phyloP scores from a whole-genome alignment of 1,284 basidiomycete species.

The Cyathus pygmaeus region DNA sequence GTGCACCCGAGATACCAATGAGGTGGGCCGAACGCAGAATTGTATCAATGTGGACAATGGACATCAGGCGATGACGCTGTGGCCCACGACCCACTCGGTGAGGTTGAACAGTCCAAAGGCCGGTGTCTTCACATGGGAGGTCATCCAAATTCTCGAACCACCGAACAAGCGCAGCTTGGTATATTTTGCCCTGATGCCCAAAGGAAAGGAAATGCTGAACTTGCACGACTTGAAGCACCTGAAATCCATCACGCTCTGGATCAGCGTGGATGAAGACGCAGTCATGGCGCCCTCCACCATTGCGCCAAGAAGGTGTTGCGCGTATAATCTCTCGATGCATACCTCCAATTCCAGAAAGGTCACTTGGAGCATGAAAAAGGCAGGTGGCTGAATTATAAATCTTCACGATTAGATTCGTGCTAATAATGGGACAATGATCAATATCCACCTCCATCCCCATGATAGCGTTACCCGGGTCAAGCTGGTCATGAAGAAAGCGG shows the following conservation, averaged over 20 bases:
- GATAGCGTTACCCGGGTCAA: conserved; percentile 10
- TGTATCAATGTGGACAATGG: conserved; percentile 8
- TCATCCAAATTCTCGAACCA: conserved; percentile 6
- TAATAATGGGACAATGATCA: not conserved
- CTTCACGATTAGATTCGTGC: conserved; percentile 9
- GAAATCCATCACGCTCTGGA: conserved; percentile 8
- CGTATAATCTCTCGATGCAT: conserved; percentile 33
- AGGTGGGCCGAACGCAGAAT: conserved; percentile 8
- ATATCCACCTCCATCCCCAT: not conserved
- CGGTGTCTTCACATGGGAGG: conserved; percentile 6
- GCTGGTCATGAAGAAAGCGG: conserved; percentile 32
- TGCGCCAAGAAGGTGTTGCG: conserved; percentile 18
- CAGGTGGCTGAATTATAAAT: conserved; percentile 38
- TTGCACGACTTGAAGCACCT: conserved; percentile 10
- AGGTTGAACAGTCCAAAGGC: conserved; percentile 10
- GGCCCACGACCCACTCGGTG: conserved; percentile 1
- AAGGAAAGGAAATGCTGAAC: conserved; percentile 4
- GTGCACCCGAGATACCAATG: conserved; percentile 4
- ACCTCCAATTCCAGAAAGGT: conserved; percentile 32
- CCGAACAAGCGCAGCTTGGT: conserved; percentile 8
- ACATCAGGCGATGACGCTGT: not conserved
- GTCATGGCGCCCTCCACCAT: conserved; percentile 10
- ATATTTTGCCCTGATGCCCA: not conserved
- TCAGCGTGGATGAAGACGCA: conserved; percentile 21
- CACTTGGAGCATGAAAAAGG: conserved; percentile 39